A percentile compares a stretch with the other conserved stretches of the same genome.
Conservation (phyloP, 176 grass and related monocot genomes). For the Saccharum officinarum region DNA sequence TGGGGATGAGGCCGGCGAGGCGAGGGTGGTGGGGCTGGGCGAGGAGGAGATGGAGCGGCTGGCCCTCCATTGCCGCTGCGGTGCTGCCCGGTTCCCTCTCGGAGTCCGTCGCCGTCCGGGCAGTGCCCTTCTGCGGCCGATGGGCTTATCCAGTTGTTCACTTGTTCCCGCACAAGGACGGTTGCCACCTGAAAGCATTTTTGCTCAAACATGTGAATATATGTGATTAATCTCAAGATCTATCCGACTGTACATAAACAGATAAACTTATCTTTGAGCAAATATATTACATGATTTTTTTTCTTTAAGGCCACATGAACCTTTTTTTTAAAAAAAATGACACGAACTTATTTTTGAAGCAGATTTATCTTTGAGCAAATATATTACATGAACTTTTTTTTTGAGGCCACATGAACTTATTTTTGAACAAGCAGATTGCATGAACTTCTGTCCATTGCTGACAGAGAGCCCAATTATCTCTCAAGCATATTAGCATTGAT, state of each 20-base stretch:
- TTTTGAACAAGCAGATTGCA: not conserved
- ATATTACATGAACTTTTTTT: not conserved
- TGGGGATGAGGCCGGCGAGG: not conserved
- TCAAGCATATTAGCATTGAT: conserved; percentile 16
- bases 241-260: too few species aligned
- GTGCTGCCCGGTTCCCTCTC: not conserved
- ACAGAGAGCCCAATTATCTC: not conserved
- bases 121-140: not conserved
- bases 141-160: not conserved
- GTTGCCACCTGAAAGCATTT: not conserved
- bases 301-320: not conserved
- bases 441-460: conserved; percentile 5
- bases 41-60: conserved; percentile 34
- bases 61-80: conserved; percentile 33
- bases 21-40: conserved; percentile 4
- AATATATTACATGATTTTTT: not conserved
- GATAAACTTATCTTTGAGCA: too few species aligned
- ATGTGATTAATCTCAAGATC: too few species aligned
- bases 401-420: not conserved
- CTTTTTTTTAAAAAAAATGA: not conserved
- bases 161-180: not conserved
- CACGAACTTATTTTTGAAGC: not conserved
- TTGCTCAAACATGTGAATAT: not conserved
- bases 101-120: not conserved
- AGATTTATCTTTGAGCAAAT: not conserved